Base-by-base conservation (phyloP, 2,329 filamentous ascomycete species). In the Emydomyces testavorans region DNA sequence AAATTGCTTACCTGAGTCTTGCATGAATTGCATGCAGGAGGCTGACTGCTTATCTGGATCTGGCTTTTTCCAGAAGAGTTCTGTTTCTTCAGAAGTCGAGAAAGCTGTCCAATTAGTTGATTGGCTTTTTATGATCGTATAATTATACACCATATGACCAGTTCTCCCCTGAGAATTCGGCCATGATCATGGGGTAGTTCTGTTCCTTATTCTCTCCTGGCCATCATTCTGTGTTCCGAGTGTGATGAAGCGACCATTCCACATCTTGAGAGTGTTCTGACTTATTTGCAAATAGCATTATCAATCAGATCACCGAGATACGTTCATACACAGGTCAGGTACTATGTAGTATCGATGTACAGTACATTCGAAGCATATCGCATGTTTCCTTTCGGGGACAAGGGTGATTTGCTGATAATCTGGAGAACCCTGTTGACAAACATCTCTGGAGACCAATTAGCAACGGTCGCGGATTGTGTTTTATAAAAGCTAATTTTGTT, bases 361-460 rank as follows among this genome's bases (percentile, higher is more conserved):
- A n/a, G n/a, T n/a, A n/a, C n/a, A n/a, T n/a, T n/a, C n/a, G n/a
- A n/a, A n/a, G n/a, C n/a, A n/a, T n/a, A n/a, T n/a, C n/a, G 6
- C 13, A 7, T 35, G n/a, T 20, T 18, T 35, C 5, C 15, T 26
- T 26, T 21, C 11, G 43, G 32, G 10, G 34, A 11, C 21, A 38
- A 29, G 43, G 43, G 8, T 36, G 32, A 13, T 44, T 24, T 44
- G 11, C 13, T 18, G 13, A 29, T 28, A 29, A 35, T 46, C 44
- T 46, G 44, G 44, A 46, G 44, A 46, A 46, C 11, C 44, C 44
- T 39, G 34, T 11, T 23, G 23, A 23, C 23, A 11, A 41, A 16
- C 13, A 35, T 6, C 16, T 16, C 6, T 35, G 32, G 32, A 35
- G 29, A 31, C 6, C 10, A 31, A 4, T n/a, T n/a, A n/a, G n/a